Percentiles rank a stretch among this genome's conserved stretches.
These are phyloP conservation scores for Saturnispora galanensis DNA, from an alignment of 805 yeast genomes.

Conservation along the genomic window DNA sequence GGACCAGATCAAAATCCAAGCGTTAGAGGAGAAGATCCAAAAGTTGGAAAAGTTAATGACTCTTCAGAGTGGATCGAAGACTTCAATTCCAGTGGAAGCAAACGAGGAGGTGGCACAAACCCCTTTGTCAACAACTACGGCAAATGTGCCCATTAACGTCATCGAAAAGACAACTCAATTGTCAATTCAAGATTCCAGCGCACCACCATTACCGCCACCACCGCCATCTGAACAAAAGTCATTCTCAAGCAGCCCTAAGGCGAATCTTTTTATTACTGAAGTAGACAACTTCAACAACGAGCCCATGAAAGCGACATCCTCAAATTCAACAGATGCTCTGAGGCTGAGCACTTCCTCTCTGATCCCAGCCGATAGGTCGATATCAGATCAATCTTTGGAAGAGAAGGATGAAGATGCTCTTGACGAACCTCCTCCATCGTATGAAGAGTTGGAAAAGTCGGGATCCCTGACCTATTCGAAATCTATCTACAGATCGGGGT, in stretches of 20 bases:
- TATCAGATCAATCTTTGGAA: slow-evolving; percentile 11
- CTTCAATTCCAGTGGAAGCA: neutral
- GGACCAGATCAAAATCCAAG: slow-evolving; percentile 18
- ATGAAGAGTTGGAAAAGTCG: slow-evolving; percentile 26
- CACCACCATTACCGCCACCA: slow-evolving; percentile 26
- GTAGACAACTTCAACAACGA: slow-evolving; percentile 1
- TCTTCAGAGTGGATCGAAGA: slow-evolving; percentile 2
- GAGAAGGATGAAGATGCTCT: slow-evolving; percentile 9
- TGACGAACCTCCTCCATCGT: slow-evolving; percentile 25
- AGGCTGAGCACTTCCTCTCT: slow-evolving; percentile 18
- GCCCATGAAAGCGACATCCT: neutral
- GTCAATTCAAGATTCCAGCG: neutral
- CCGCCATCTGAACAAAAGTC: slow-evolving; percentile 20
- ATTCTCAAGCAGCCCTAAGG: slow-evolving; percentile 19
- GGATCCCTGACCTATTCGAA: slow-evolving; percentile 26
- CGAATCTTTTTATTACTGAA: slow-evolving; percentile 15
- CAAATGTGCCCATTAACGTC: neutral
- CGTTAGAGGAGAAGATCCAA: slow-evolving; percentile 26
- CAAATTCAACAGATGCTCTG: neutral
- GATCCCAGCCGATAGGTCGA: slow-evolving; percentile 20
- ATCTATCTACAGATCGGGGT: slow-evolving; percentile 28
- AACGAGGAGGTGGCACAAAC: neutral
- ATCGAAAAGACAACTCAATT: neutral
- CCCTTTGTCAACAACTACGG: too few relatives aligned
- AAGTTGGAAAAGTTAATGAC: slow-evolving; percentile 22